Percentiles rank a stretch among this genome's conserved stretches.
Evolutionary conservation across 331 rosid genomes (phyloP).

Genomic region (Pyracantha coccinea): DNA sequence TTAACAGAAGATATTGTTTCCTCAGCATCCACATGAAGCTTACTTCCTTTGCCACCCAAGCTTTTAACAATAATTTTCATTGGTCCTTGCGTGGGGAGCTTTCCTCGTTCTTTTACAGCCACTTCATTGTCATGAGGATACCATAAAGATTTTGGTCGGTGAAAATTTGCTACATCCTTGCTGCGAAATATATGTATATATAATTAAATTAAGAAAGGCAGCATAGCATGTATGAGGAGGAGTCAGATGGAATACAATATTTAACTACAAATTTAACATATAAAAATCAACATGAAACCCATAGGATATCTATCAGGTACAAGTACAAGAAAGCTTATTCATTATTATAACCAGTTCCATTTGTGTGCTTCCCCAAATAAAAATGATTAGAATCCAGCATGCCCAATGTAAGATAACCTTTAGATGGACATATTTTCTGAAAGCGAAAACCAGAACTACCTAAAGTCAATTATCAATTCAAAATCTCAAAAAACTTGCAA

Average conservation of each 20-base stretch:
- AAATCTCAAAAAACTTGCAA: not conserved
- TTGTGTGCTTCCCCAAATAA: no score
- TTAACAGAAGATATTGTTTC: slow-evolving; percentile 72
- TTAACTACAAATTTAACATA: not conserved
- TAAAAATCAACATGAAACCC: not conserved
- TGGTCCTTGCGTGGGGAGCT: slow-evolving; percentile 65
- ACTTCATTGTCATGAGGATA: slow-evolving; percentile 86
- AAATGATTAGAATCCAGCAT: no score
- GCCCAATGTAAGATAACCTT: no score
- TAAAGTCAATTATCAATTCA: not conserved
- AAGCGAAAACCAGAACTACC: not conserved
- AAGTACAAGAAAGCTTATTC: not conserved
- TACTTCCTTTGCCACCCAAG: slow-evolving; percentile 93
- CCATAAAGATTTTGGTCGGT: slow-evolving; percentile 96
- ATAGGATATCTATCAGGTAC: not conserved
- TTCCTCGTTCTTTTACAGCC: slow-evolving; percentile 76
- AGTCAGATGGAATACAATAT: not conserved
- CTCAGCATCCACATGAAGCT: slow-evolving; percentile 68
- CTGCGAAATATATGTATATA: slow-evolving; percentile 34
- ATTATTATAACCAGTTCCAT: not conserved
- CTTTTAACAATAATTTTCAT: slow-evolving; percentile 87
- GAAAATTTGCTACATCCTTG: slow-evolving; percentile 91
- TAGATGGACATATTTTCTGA: not conserved
- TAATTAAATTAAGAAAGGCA: not conserved
- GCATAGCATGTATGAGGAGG: slow-evolving; percentile 13